Evolutionary conservation across 352 stramenopile species (phyloP), one percentile per base, ranked within the genome.

Genomic region (Pythium sukuiense): DNA sequence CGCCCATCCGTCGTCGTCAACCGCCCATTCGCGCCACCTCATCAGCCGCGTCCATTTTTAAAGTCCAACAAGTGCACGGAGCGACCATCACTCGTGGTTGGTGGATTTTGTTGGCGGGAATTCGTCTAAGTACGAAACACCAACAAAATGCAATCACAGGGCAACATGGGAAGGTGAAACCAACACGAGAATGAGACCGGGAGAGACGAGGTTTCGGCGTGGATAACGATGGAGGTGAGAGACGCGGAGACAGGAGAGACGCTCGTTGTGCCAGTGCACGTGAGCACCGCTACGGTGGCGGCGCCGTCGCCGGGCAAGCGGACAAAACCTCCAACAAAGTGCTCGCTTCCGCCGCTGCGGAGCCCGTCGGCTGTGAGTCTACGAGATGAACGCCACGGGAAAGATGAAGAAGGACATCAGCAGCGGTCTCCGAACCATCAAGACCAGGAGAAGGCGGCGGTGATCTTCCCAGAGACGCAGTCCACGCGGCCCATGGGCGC

Each of bases 241-340:
- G 81, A 92, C 45, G 81, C 81, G 48, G 83, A 92, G 72, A 92
- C 80, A 1, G 81, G 81, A 4, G 83, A 91, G 61, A 58, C 63
- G 35, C 61, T 93, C 30, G 67, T 81, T 43, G 20, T 89, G 20
- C 26, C 46, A 20, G 50, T 26, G 43, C 49, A 52, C 14, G 35
- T 16, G 12, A 2, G 35, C 16, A 16, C 5, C n/a, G 29, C 30
- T 32, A 3, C 24, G 3, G 26, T 33, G 20, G 12, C 37, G 58
- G 26, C 32, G 24, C 24, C 39, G 3, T 61, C 59, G 14, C 63
- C 53, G 12, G 24, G 27, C 14, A 60, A 70, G 48, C 63, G 49
- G 49, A 26, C 43, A 12, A 63, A 61, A 37, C 55, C 18, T 67
- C 72, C 50, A 13, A 59, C 18, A 13, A 45, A 43, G 20, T 55